A percentile compares a stretch with the other conserved stretches of the same genome.
phyloP scores from a whole-genome alignment of 169 alveolate genomes.

The Eimeria praecox region DNA sequence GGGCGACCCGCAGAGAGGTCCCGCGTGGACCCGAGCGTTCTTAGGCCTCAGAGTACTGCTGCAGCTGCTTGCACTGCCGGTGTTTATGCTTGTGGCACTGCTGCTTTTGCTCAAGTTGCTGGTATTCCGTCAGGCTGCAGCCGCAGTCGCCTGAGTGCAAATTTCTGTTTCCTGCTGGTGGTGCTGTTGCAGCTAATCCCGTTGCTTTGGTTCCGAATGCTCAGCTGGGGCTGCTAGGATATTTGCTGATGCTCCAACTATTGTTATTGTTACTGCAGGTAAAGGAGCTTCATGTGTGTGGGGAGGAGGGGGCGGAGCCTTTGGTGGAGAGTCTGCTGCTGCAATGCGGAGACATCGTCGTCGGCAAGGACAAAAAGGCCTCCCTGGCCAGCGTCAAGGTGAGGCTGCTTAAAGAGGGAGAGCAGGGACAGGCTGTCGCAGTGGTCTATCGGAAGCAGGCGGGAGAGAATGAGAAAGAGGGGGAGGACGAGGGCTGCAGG shows the following conservation, averaged over 20 bases:
- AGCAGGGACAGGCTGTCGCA: not conserved
- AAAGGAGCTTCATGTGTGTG: constrained; percentile 75
- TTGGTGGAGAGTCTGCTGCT: constrained; percentile 50
- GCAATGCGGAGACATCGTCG: constrained; percentile 54
- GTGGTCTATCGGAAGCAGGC: not conserved
- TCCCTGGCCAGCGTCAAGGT: constrained; percentile 59
- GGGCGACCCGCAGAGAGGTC: constrained; percentile 93
- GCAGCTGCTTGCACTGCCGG: not conserved
- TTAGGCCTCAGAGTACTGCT: constrained; percentile 88
- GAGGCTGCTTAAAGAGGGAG: not conserved
- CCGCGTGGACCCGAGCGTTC: constrained; percentile 95
- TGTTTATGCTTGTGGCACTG: not conserved
- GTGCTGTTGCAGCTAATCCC: not conserved
- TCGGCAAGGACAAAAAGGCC: not conserved
- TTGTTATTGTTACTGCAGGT: constrained; percentile 53
- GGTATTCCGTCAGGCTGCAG: not conserved
- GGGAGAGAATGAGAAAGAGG: not conserved
- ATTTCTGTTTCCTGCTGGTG: not conserved
- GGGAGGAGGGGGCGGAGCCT: constrained; percentile 75
- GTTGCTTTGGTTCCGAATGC: not conserved
- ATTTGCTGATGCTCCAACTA: not conserved
- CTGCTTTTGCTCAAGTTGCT: not conserved
- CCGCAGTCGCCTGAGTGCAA: not conserved
- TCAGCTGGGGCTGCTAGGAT: not conserved
- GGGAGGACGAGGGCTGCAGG: not conserved